Base-by-base conservation (phyloP, 257 asterid genomes). In the Jaltomata sinuosa region DNA sequence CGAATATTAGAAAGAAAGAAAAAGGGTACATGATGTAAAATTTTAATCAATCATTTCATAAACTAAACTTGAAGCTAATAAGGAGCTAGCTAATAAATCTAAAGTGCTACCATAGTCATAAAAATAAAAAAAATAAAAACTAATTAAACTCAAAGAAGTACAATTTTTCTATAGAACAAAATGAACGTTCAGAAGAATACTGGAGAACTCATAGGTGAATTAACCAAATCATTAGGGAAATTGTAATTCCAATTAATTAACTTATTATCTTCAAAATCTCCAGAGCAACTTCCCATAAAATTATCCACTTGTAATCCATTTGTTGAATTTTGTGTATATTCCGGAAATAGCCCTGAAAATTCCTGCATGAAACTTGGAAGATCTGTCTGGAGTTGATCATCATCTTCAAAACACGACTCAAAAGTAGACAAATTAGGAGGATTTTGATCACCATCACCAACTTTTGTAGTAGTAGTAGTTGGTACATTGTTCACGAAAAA, bases 221-320 rank as follows among this genome's bases (percentile, higher is more conserved):
- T 81, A 5, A 42, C 61, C 11, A 61, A 61, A 81, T 84, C 38
- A 87, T 74, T 32, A 72, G 69, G 16, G 38, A 84, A 25, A 31
- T 40, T 59, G 29, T 76, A 64, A 22, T 72, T 82, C 89, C 90
- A 88, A 29, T 86, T 84, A 69, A 57, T 59, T 59, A 59, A 74
- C 82, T 83, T 71, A 27, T 83, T 69, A 10, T 83, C 85, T 54
- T 83, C 85, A 54, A 71, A 36, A 52, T 83, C 55, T 16, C 11
- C 50, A 5, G 6, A 53, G 19, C 49, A 53, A 34, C 52, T 53
- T 32, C 68, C 83, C 31, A 79, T 36, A 34, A 31, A 19, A 36
- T 79, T 53, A 52, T 79, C 69, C 83, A 54, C 18, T 59, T 59
- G 1, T 22, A 29, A 38, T 79, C 52, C 69, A 80, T 45, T 74